phyloP scores from a whole-genome alignment of 2,329 filamentous ascomycete species.

The Fusarium cyanostomum region DNA sequence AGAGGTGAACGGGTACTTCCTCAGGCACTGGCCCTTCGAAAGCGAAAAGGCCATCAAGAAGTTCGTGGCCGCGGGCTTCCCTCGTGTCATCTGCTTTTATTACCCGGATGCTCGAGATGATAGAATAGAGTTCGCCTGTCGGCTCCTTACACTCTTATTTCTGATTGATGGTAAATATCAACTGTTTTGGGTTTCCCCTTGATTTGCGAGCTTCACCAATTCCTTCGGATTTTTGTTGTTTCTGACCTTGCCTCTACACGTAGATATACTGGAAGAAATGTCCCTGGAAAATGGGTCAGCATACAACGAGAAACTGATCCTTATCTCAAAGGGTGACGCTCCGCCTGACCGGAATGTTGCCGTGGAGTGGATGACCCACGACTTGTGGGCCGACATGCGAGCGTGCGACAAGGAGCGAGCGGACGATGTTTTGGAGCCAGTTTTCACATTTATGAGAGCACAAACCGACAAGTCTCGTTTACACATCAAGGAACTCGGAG shows the following conservation, averaged over 20 bases:
- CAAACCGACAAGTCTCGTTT: conserved; percentile 49
- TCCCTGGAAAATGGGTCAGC: neutral
- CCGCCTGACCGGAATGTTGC: conserved; percentile 32
- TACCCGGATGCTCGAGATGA: neutral
- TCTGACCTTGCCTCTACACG: too few species aligned
- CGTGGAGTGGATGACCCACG: conserved; percentile 51
- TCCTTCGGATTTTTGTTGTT: too few species aligned
- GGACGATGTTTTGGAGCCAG: conserved; percentile 50
- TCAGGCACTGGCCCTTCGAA: neutral
- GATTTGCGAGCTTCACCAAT: too few species aligned
- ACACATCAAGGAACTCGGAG: conserved; percentile 40
- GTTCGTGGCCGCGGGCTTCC: neutral
- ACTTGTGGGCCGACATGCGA: conserved; percentile 54
- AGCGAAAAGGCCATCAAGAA: neutral
- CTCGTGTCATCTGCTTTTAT: neutral
- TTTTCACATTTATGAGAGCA: conserved; percentile 53
- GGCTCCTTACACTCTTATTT: neutral
- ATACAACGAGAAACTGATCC: neutral
- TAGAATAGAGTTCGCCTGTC: neutral
- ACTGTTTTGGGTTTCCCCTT: too few species aligned
- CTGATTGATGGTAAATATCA: neutral
- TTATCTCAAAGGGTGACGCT: neutral
- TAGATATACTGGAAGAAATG: neutral
- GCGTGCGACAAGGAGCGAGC: conserved; percentile 47
- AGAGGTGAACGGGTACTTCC: neutral